Conservation (phyloP, 1,284 basidiomycete genomes). For the Ceratobasidium sp. region DNA sequence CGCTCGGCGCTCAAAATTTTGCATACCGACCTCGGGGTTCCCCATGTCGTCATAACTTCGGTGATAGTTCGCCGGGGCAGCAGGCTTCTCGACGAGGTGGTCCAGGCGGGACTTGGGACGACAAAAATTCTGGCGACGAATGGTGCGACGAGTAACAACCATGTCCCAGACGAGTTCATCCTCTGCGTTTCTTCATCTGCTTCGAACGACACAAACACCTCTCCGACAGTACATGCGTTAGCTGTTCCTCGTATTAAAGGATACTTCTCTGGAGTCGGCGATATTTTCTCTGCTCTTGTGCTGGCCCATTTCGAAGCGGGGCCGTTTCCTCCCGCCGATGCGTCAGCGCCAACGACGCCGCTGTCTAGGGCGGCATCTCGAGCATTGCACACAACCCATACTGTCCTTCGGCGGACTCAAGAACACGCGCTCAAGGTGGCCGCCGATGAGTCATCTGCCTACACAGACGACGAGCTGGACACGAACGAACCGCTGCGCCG, state of each 20-base stretch:
- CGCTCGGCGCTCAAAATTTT: slow-evolving; percentile 75
- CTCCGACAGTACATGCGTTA: slow-evolving; percentile 67
- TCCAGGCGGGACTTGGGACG: not conserved
- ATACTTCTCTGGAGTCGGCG: slow-evolving; percentile 96
- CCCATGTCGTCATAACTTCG: slow-evolving; percentile 92
- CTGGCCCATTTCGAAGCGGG: slow-evolving; percentile 75
- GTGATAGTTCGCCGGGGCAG: slow-evolving; percentile 58
- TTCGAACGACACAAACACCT: slow-evolving; percentile 46
- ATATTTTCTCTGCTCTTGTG: slow-evolving; percentile 94
- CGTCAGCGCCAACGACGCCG: slow-evolving; percentile 64
- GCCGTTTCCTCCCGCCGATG: slow-evolving; percentile 38
- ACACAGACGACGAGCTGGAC: slow-evolving; percentile 81
- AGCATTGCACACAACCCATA: slow-evolving; percentile 86
- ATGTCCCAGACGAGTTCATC: slow-evolving; percentile 61
- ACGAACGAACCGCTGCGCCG: slow-evolving; percentile 69
- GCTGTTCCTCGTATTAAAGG: slow-evolving; percentile 85
- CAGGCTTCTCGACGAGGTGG: not conserved
- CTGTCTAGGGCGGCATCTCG: slow-evolving; percentile 60
- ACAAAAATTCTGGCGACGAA: not conserved
- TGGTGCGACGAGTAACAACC: not conserved
- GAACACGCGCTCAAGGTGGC: slow-evolving; percentile 66
- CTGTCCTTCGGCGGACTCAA: slow-evolving; percentile 81
- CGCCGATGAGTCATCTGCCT: slow-evolving; percentile 57
- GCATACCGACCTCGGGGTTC: slow-evolving; percentile 78
- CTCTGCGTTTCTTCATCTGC: slow-evolving; percentile 80